Evolutionary conservation across 805 yeast genomes (phyloP), one percentile per base, ranked within the genome.

Genomic region (Saccharomyces paradoxus): DNA sequence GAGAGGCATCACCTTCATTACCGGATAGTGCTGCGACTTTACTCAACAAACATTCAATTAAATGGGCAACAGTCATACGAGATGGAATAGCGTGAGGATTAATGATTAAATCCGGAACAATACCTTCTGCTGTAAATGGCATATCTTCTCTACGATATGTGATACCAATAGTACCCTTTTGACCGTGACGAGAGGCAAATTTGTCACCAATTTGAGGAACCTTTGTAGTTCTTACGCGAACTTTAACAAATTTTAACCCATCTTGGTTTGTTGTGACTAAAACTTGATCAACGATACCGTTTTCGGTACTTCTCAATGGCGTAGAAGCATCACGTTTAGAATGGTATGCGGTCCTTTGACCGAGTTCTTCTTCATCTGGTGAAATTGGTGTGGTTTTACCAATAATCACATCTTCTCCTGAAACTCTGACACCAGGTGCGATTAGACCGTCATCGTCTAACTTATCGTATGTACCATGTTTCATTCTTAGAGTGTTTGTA

Each of bases 1-100:
- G 99, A 6, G 98, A 90, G 6, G 99, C 99, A 74, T 94, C 99
- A 80, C 99, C 99, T 74, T 94, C 99, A 66, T 88, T 81, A 67
- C 98, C 99, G 50, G 96, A 85, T 63, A 94, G 78, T 1, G 98
- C 84, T 3, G 97, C 91, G 47, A 94, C 98, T 74, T 94, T 94
- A 51, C 96, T 87, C 64, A 94, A 77, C 71, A 94, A 78, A 86
- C 99, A 94, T 78, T 94, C 99, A 74, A 94, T 92, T 78, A 94
- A 86, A 79, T 94, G 98, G 50, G 99, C 99, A 57, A 94, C 99
- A 46, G 99, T 94, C 99, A 94, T 94, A 81, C 99, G 97, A 55
- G 99, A 94, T 63, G 99, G 99, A 81, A 94, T 94, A 69, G 98
- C 99, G 74, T 94, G 99, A 2, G 99, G 99, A 72, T 94, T 94